phyloP scores from a whole-genome alignment of 306 rosid species.

The Prunus armeniaca region DNA sequence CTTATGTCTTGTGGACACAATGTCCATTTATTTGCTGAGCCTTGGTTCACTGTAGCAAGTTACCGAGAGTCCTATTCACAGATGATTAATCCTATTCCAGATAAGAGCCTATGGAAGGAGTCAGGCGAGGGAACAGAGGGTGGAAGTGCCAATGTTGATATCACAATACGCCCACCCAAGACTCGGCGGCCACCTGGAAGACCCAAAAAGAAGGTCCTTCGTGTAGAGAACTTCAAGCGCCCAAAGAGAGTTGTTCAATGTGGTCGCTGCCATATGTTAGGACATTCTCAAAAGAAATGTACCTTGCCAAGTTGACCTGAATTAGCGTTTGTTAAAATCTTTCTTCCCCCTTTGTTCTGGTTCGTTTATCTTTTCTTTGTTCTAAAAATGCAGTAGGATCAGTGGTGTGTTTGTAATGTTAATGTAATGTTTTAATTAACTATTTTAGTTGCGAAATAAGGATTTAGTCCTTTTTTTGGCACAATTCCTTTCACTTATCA shows the following conservation, averaged over 20 bases:
- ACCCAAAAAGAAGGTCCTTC: slow-evolving; percentile 89
- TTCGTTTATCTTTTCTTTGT: not conserved
- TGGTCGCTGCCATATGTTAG: slow-evolving; percentile 97
- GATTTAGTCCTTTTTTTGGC: slow-evolving; percentile 34
- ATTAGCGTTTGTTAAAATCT: slow-evolving; percentile 36
- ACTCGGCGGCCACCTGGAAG: slow-evolving; percentile 96
- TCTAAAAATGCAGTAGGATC: slow-evolving; percentile 37
- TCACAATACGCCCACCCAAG: slow-evolving; percentile 77
- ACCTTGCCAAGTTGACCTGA: slow-evolving; percentile 60
- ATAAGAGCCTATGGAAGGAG: slow-evolving; percentile 77
- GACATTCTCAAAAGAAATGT: slow-evolving; percentile 99
- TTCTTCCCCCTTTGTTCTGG: slow-evolving; percentile 19
- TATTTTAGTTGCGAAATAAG: slow-evolving; percentile 38
- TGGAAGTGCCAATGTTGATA: slow-evolving; percentile 70
- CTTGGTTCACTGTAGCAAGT: slow-evolving; percentile 82
- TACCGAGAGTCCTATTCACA: slow-evolving; percentile 79
- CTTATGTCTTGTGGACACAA: slow-evolving; percentile 91
- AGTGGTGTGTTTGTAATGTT: slow-evolving; percentile 50
- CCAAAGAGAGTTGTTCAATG: slow-evolving; percentile 96
- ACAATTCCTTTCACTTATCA: slow-evolving; percentile 14
- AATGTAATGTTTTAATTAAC: slow-evolving; percentile 37
- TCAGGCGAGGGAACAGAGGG: slow-evolving; percentile 75
- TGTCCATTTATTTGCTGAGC: slow-evolving; percentile 83
- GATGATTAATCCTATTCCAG: slow-evolving; percentile 70
- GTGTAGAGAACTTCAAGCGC: slow-evolving; percentile 90